Evolutionary conservation across 352 stramenopile species (phyloP).

Genomic region (Globisporangium irregulare): DNA sequence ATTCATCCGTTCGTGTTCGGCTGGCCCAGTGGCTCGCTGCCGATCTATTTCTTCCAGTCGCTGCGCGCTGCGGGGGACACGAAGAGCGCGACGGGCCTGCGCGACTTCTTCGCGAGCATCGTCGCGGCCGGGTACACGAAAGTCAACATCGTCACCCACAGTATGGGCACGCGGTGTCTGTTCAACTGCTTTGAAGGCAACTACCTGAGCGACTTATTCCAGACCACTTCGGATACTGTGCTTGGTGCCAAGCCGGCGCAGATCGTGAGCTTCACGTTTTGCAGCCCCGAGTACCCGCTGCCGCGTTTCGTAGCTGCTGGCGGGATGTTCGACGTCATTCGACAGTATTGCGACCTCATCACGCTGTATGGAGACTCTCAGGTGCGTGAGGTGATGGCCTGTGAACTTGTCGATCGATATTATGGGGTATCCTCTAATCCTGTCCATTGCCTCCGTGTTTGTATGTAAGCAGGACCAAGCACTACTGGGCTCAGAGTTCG

Average conservation of each 20-base stretch:
- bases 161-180: constrained; percentile 21
- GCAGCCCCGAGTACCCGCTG: constrained; percentile 62
- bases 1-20: constrained; percentile 26
- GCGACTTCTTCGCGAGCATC: constrained; percentile 23
- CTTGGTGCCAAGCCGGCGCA: constrained; percentile 6
- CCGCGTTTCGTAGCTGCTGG: constrained; percentile 36
- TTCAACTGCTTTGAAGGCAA: constrained; percentile 21
- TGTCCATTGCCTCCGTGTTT: not conserved
- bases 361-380: constrained; percentile 56
- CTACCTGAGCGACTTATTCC: constrained; percentile 18
- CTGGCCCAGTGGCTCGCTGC: constrained; percentile 22
- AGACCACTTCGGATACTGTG: constrained; percentile 13
- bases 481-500: constrained; percentile 19
- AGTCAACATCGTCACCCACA: constrained; percentile 25
- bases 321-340: constrained; percentile 36
- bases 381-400: not conserved
- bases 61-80: constrained; percentile 11
- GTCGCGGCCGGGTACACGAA: constrained; percentile 23
- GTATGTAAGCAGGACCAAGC: constrained; percentile 12
- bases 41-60: constrained; percentile 22
- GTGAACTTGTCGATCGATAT: not conserved
- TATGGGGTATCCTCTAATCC: not conserved
- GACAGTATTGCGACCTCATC: constrained; percentile 37
- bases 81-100: constrained; percentile 15
- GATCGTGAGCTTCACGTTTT: constrained; percentile 38